phyloP scores from a whole-genome alignment of 768 basidiomycete species.

The Suillus subalutaceus region DNA sequence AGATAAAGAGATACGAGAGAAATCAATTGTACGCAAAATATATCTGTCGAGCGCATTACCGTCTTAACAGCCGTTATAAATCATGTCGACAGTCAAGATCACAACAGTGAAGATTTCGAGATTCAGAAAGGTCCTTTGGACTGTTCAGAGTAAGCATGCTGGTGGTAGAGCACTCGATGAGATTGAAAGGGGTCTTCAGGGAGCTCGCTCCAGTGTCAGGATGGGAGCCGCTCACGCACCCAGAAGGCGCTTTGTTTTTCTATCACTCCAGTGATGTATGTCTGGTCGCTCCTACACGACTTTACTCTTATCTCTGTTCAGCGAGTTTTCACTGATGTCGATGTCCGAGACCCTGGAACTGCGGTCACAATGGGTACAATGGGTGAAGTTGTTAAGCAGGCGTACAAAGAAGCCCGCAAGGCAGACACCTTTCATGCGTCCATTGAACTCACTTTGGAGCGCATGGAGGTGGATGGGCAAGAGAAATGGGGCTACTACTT shows the following conservation, averaged over 20 bases:
- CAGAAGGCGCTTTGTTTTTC: constrained; percentile 60
- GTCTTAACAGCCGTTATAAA: background rate
- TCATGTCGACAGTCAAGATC: background rate
- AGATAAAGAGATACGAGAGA: background rate
- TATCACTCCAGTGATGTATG: constrained; percentile 44
- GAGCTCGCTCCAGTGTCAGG: background rate
- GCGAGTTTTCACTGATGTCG: constrained; percentile 43
- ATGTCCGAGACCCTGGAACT: background rate
- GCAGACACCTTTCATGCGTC: background rate
- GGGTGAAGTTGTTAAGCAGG: background rate
- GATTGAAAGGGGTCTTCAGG: background rate
- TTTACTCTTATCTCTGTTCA: constrained; percentile 17
- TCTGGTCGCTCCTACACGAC: background rate
- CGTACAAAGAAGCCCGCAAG: background rate
- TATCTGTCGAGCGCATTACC: background rate
- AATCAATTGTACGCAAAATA: background rate
- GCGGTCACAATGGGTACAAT: background rate
- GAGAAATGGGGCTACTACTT: constrained; percentile 11
- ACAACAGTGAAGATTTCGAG: background rate
- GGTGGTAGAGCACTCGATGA: background rate
- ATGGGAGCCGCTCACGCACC: constrained; percentile 50
- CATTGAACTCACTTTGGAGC: background rate
- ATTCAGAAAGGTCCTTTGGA: background rate
- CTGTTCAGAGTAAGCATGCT: constrained; percentile 1
- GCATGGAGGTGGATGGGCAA: background rate